Conservation (phyloP, 371 early-diverging fungal genomes). For the Syncephalastrum monosporum region DNA sequence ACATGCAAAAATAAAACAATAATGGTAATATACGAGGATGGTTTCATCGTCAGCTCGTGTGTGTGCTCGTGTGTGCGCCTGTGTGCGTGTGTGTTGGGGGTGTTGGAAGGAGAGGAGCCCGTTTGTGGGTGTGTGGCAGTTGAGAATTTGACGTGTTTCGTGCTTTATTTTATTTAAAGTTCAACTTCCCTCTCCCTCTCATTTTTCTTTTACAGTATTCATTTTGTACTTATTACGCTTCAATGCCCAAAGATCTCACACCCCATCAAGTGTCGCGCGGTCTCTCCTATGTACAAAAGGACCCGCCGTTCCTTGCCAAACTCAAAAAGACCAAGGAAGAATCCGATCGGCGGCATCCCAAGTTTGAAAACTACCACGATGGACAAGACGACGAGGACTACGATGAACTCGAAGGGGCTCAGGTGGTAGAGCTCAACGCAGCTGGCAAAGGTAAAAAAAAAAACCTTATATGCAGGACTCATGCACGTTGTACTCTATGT, state of each 20-base stretch:
- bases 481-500: conserved; percentile 6
- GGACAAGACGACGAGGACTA: conserved; percentile 49
- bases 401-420: conserved; percentile 51
- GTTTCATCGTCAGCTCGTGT: too few species aligned
- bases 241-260: conserved; percentile 33
- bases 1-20: too few species aligned
- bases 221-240: too few species aligned
- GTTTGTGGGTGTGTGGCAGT: too few species aligned
- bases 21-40: too few species aligned
- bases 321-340: conserved; percentile 27
- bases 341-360: conserved; percentile 17
- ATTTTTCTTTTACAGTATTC: neutral
- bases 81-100: too few species aligned
- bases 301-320: conserved; percentile 43
- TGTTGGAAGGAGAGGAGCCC: too few species aligned
- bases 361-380: conserved; percentile 41
- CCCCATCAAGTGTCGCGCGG: conserved; percentile 47
- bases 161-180: too few species aligned
- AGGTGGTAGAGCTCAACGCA: conserved; percentile 42
- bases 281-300: conserved; percentile 46
- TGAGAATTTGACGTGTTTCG: too few species aligned
- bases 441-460: conserved; percentile 41
- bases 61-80: too few species aligned
- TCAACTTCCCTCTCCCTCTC: neutral
- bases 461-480: conserved; percentile 14